Conservation (phyloP, 139 green algal genomes). For the Ettlia oleoabundans region DNA sequence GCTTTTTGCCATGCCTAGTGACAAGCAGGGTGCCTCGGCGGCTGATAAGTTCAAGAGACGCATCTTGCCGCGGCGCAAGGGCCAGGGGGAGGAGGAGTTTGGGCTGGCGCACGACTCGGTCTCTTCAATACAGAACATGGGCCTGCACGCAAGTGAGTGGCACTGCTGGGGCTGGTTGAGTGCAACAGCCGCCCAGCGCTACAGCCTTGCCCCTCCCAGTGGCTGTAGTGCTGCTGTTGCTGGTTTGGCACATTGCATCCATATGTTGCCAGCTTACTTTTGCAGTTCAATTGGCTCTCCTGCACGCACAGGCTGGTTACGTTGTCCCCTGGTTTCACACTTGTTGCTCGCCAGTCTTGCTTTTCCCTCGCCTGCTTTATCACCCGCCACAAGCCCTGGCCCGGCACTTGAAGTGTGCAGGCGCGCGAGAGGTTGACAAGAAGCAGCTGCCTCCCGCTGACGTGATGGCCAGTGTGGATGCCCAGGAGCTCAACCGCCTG, state of each 20-base stretch:
- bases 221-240: not conserved
- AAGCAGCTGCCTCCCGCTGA: constrained; percentile 43
- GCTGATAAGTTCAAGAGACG: constrained; percentile 39
- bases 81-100: not conserved
- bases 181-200: too few species aligned
- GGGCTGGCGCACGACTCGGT: constrained; percentile 9
- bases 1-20: constrained; percentile 77
- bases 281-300: too few species aligned
- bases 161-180: too few species aligned
- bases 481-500: constrained; percentile 69
- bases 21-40: constrained; percentile 12
- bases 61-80: constrained; percentile 18
- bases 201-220: too few species aligned
- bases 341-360: not conserved
- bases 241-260: too few species aligned
- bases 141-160: constrained; percentile 49
- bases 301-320: too few species aligned
- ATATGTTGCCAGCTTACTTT: too few species aligned
- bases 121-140: constrained; percentile 54
- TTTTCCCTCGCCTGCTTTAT: not conserved
- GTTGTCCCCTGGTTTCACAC: not conserved
- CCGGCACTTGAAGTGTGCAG: too few species aligned
- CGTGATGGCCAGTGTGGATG: constrained; percentile 66
- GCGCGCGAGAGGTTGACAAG: constrained; percentile 21
- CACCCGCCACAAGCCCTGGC: not conserved